Percentiles rank a stretch among this genome's conserved stretches.
These are phyloP conservation scores for Mycena albidolilacea DNA, from an alignment of 768 basidiomycete genomes.

Conservation along the genomic window DNA sequence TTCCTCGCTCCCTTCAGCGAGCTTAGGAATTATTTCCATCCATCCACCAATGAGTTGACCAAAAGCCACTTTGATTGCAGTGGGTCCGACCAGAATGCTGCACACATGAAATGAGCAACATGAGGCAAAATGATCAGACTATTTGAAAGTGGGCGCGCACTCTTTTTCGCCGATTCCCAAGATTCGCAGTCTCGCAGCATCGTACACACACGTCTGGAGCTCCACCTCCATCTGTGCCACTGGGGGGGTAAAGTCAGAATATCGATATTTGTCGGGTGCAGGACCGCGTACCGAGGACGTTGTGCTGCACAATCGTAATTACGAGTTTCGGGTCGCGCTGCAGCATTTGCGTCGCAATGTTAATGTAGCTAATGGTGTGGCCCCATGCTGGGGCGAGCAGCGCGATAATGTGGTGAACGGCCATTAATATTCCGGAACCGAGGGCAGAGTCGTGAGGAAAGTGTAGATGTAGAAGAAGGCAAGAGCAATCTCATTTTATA, in stretches of 20 bases:
- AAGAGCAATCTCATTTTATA: too few species aligned
- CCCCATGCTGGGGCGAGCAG: constrained; percentile 25
- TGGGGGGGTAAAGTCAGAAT: background rate
- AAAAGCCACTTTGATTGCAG: background rate
- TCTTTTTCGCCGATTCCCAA: constrained; percentile 16
- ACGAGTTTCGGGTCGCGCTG: constrained; percentile 3
- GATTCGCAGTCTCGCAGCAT: constrained; percentile 13
- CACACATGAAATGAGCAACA: background rate
- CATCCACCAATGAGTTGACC: background rate
- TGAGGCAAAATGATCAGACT: background rate
- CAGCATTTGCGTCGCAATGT: constrained; percentile 16
- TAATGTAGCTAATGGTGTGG: constrained; percentile 25
- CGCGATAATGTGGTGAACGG: constrained; percentile 21
- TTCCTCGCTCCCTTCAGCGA: constrained; percentile 3
- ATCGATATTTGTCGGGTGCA: background rate
- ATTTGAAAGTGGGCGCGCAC: background rate
- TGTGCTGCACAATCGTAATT: constrained; percentile 27
- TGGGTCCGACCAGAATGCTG: background rate
- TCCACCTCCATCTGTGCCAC: constrained; percentile 25
- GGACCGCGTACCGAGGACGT: background rate
- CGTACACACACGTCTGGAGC: constrained; percentile 19
- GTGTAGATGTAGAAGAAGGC: too few species aligned
- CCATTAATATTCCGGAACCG: background rate
- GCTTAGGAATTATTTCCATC: constrained; percentile 1
- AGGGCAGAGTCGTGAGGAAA: too few species aligned